Conservation (phyloP, 2,329 filamentous ascomycete species). For the Sporothrix brunneoviolacea region DNA sequence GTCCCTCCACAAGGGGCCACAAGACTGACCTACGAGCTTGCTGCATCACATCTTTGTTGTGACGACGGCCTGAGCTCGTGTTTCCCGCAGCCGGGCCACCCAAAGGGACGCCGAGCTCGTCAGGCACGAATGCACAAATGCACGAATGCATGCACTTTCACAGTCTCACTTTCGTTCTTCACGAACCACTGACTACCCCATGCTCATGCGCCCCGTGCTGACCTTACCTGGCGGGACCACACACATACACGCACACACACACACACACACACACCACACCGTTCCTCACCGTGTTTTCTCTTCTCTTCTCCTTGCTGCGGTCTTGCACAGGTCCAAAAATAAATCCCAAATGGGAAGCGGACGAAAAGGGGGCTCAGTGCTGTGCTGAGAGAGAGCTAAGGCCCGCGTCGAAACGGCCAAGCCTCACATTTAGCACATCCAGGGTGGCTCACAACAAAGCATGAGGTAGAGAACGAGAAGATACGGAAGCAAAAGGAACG, state of each 20-base stretch:
- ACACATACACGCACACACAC: background rate
- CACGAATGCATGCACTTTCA: background rate
- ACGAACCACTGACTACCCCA: background rate
- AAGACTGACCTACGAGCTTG: slow-evolving; percentile 6
- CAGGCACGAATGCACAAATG: slow-evolving; percentile 10
- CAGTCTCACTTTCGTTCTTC: background rate
- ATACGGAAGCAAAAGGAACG: background rate
- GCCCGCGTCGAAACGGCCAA: too few relatives aligned
- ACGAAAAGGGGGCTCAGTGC: background rate
- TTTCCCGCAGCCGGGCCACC: background rate
- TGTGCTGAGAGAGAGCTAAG: too few relatives aligned
- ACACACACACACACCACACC: background rate
- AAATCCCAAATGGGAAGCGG: too few relatives aligned
- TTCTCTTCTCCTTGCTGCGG: background rate
- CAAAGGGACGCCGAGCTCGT: slow-evolving; percentile 2
- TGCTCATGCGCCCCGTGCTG: background rate
- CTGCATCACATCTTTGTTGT: slow-evolving; percentile 1
- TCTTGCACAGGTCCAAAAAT: background rate
- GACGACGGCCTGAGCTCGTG: background rate
- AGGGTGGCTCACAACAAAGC: too few relatives aligned
- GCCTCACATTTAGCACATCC: too few relatives aligned
- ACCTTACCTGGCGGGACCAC: background rate
- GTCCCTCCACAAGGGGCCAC: background rate
- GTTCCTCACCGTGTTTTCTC: slow-evolving; percentile 5
- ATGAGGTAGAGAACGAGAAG: too few relatives aligned